Evolutionary conservation across 73 alveolate genomes (phyloP).

Genomic region (Tetrahymena elliotti): DNA sequence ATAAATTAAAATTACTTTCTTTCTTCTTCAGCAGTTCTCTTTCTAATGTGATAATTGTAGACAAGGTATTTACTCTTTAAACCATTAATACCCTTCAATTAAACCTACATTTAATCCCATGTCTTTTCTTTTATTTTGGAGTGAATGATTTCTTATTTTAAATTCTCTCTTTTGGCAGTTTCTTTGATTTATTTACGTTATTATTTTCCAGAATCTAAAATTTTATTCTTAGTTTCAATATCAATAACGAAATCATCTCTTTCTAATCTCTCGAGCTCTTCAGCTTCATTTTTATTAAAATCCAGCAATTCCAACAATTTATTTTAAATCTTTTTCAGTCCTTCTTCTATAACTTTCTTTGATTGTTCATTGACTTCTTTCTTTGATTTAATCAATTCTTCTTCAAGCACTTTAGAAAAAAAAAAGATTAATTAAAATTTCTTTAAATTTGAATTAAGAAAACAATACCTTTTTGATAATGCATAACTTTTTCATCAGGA

Average conservation of each 20-base stretch:
- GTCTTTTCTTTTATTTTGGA: conserved; percentile 60
- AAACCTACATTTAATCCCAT: conserved; percentile 73
- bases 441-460: neutral
- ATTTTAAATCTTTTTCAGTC: conserved; percentile 60
- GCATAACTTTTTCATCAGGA: conserved; percentile 44
- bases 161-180: conserved; percentile 58
- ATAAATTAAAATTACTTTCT: conserved; percentile 15
- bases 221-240: conserved; percentile 66
- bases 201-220: conserved; percentile 65
- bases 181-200: conserved; percentile 71
- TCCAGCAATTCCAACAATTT: conserved; percentile 71
- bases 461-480: conserved; percentile 22
- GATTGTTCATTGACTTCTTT: conserved; percentile 52
- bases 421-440: conserved; percentile 36
- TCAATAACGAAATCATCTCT: conserved; percentile 94
- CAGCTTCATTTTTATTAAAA: conserved; percentile 71
- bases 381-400: conserved; percentile 48
- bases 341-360: conserved; percentile 63
- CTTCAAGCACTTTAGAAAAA: conserved; percentile 50
- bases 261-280: conserved; percentile 82
- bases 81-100: conserved; percentile 51
- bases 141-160: conserved; percentile 53
- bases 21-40: conserved; percentile 50
- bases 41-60: conserved; percentile 59
- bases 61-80: conserved; percentile 55